Percentiles rank a stretch among this genome's conserved stretches.
phyloP scores from a whole-genome alignment of 768 basidiomycete genomes.

The Russula vinacea region DNA sequence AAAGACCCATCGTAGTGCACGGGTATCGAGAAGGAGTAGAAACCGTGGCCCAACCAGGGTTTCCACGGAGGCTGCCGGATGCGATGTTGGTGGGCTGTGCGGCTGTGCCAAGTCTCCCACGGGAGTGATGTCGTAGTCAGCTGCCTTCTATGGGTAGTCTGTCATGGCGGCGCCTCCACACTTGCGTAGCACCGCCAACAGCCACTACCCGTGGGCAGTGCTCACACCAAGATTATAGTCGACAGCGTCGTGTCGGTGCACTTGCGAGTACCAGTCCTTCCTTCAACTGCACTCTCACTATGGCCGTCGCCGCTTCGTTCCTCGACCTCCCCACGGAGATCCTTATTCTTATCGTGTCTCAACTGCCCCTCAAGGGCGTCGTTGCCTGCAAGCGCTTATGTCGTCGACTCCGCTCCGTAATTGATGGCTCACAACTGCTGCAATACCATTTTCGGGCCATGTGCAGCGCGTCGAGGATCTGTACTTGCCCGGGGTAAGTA shows the following conservation, averaged over 20 bases:
- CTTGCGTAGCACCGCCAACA: background rate
- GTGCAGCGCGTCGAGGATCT: conserved; percentile 21
- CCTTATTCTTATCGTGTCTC: conserved; percentile 8
- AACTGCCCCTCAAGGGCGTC: conserved; percentile 18
- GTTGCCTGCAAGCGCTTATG: conserved; percentile 20
- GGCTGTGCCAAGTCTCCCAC: background rate
- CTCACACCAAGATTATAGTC: conserved; percentile 1
- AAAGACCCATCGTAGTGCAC: too few species aligned
- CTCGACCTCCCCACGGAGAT: conserved; percentile 18
- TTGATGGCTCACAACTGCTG: conserved; percentile 10
- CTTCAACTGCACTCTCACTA: background rate
- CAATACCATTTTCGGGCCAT: conserved; percentile 23
- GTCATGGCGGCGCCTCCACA: background rate
- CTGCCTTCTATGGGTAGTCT: background rate
- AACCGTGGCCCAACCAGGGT: too few species aligned
- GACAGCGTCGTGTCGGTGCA: background rate
- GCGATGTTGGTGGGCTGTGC: too few species aligned
- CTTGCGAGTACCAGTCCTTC: background rate
- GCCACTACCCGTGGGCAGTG: background rate
- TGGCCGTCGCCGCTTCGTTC: background rate
- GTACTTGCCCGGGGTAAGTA: conserved; percentile 13
- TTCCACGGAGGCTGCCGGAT: background rate
- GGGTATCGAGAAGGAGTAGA: too few species aligned
- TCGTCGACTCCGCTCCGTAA: conserved; percentile 11
- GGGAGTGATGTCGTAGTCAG: background rate